Percentiles rank a stretch among this genome's conserved stretches.
Evolutionary conservation across 495 filamentous ascomycete species (phyloP).

Genomic region (Tuber umbilicatum): DNA sequence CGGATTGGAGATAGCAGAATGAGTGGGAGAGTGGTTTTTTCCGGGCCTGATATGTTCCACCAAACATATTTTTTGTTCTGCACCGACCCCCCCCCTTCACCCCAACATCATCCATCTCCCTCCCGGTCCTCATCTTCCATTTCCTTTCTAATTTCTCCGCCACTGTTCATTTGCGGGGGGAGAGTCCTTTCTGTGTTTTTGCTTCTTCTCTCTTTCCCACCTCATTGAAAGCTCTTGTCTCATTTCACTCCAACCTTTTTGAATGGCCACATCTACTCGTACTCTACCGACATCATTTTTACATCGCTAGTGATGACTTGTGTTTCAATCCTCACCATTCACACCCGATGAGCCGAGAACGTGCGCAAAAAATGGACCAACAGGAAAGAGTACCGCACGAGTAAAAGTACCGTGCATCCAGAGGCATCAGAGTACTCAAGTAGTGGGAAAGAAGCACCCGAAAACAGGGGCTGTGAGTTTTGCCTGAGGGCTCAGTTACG

Average conservation of each 20-base stretch:
- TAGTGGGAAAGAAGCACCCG: background rate
- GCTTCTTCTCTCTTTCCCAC: background rate
- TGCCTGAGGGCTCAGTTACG: background rate
- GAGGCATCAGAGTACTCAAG: background rate
- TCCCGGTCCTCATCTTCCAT: background rate
- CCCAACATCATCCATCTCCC: background rate
- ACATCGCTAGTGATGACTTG: background rate
- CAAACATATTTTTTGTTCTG: background rate
- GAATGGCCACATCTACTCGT: background rate
- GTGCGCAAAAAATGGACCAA: background rate
- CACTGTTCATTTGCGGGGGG: background rate
- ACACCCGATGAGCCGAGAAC: background rate
- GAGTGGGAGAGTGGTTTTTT: background rate
- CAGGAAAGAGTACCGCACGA: background rate
- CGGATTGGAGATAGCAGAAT: background rate
- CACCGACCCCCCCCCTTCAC: background rate
- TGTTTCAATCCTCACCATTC: background rate
- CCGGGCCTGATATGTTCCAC: background rate
- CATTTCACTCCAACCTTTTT: background rate
- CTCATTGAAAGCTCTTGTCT: background rate
- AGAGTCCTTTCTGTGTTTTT: background rate
- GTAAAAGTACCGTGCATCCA: background rate
- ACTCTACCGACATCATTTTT: background rate
- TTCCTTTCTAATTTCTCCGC: background rate
- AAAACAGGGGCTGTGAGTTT: background rate